Conservation (phyloP, 164 flowering plant species). For the Platanus orientalis region DNA sequence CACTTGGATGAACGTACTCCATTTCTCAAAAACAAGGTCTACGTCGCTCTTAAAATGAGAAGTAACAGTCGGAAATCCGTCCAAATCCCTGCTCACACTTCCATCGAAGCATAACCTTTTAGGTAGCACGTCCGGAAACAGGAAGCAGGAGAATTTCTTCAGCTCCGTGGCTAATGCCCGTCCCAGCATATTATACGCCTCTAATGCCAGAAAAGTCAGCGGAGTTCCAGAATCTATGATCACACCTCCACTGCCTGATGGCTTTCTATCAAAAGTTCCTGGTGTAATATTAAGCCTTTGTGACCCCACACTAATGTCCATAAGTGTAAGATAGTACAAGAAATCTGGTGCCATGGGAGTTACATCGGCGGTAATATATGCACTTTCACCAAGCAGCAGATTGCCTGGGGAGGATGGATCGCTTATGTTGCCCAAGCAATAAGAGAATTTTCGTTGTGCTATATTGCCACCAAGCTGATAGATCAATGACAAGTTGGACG, state of each 20-base stretch:
- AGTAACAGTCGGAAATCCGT: conserved; percentile 17
- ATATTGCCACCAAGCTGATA: not conserved
- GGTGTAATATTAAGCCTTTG: too few species aligned
- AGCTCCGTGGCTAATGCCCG: not conserved
- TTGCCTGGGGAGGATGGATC: conserved; percentile 14
- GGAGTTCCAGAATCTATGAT: not conserved
- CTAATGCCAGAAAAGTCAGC: conserved; percentile 7
- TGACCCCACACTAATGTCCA: too few species aligned
- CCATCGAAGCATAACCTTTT: conserved; percentile 11
- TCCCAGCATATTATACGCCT: not conserved
- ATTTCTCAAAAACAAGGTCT: conserved; percentile 6
- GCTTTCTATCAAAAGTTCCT: too few species aligned
- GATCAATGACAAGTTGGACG: conserved; percentile 1
- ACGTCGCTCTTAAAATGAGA: conserved; percentile 18
- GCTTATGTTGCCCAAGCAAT: conserved; percentile 22
- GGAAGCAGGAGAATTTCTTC: not conserved
- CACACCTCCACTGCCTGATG: too few species aligned
- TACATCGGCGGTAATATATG: too few species aligned
- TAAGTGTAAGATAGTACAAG: too few species aligned
- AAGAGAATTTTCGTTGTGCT: conserved; percentile 22
- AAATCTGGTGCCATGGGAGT: too few species aligned
- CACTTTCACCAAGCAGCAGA: conserved; percentile 18
- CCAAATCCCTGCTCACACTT: conserved; percentile 1
- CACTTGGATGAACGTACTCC: conserved; percentile 10
- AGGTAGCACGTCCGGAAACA: too few species aligned